Conservation (phyloP, 2,329 filamentous ascomycete genomes). For the Xylariaceae sp. region DNA sequence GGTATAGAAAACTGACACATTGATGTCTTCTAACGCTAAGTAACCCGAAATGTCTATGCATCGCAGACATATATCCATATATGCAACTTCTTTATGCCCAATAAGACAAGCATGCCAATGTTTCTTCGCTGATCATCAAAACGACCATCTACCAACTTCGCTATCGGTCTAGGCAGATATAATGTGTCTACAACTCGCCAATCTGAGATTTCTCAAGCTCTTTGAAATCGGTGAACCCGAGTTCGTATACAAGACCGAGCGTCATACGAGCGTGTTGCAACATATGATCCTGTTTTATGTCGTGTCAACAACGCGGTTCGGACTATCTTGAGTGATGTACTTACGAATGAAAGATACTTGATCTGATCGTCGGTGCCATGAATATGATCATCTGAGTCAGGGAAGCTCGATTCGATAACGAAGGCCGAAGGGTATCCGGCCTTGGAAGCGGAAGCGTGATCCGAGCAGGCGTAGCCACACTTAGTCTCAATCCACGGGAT, state of each 20-base stretch:
- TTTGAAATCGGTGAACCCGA: conserved; percentile 71
- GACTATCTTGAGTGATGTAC: background rate
- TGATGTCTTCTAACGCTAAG: too few species aligned
- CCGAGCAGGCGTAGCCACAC: conserved; percentile 81
- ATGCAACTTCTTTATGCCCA: too few species aligned
- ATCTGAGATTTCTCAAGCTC: conserved; percentile 33
- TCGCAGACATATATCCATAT: too few species aligned
- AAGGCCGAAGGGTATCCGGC: conserved; percentile 72
- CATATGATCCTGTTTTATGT: conserved; percentile 64
- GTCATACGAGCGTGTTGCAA: conserved; percentile 84
- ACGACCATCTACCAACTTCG: background rate
- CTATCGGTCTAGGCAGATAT: too few species aligned
- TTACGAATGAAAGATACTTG: conserved; percentile 64
- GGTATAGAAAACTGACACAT: too few species aligned
- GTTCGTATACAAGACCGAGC: conserved; percentile 76
- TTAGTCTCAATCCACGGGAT: conserved; percentile 85
- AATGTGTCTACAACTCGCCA: conserved; percentile 39
- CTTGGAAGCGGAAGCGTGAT: conserved; percentile 70
- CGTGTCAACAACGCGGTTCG: conserved; percentile 1
- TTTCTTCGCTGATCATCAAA: too few species aligned
- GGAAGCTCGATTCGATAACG: conserved; percentile 71
- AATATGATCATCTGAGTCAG: conserved; percentile 63
- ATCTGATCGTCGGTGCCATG: conserved; percentile 68
- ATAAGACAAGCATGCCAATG: too few species aligned
- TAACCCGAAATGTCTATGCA: too few species aligned